Percentiles rank a stretch among this genome's conserved stretches.
These are phyloP conservation scores for Ustilago hordei DNA, from an alignment of 1,284 basidiomycete species.

Conservation along the genomic window DNA sequence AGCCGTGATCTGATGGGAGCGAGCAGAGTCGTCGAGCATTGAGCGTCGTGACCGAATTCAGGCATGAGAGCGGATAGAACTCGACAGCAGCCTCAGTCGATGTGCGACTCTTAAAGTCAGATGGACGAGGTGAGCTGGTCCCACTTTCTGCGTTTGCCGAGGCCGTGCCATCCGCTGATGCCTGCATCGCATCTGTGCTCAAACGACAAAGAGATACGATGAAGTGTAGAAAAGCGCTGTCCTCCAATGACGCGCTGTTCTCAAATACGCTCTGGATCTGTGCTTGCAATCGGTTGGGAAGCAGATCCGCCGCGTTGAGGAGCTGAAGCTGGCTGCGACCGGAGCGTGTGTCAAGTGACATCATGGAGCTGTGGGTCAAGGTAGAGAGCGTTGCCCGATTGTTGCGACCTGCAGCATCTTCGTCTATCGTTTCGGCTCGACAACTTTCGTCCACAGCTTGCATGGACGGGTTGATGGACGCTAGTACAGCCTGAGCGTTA, in stretches of 20 bases:
- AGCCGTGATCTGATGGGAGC: slow-evolving; percentile 82
- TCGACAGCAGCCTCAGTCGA: slow-evolving; percentile 5
- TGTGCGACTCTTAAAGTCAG: slow-evolving; percentile 10
- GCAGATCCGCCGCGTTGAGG: slow-evolving; percentile 37
- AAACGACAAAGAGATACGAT: slow-evolving; percentile 84
- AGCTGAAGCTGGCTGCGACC: slow-evolving; percentile 46
- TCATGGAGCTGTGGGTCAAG: slow-evolving; percentile 39
- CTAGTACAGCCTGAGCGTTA: slow-evolving; percentile 44
- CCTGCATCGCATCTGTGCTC: slow-evolving; percentile 72
- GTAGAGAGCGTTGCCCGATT: slow-evolving; percentile 41
- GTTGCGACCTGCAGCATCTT: slow-evolving; percentile 15
- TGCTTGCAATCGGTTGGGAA: slow-evolving; percentile 28
- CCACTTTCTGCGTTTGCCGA: slow-evolving; percentile 7
- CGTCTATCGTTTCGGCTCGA: slow-evolving; percentile 1
- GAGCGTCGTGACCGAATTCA: slow-evolving; percentile 81
- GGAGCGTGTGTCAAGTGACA: slow-evolving; percentile 37
- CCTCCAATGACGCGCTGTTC: slow-evolving; percentile 78
- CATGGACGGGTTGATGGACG: slow-evolving; percentile 13
- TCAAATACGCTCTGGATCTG: slow-evolving; percentile 59
- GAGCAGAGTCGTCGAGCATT: slow-evolving; percentile 88
- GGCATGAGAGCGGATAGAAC: slow-evolving; percentile 82
- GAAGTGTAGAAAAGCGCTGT: slow-evolving; percentile 84
- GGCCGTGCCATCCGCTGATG: slow-evolving; percentile 9
- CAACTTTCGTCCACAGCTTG: slow-evolving; percentile 1
- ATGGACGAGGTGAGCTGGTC: slow-evolving; percentile 20